Conservation (phyloP, 2,329 filamentous ascomycete species). For the Diaporthe humulicola region DNA sequence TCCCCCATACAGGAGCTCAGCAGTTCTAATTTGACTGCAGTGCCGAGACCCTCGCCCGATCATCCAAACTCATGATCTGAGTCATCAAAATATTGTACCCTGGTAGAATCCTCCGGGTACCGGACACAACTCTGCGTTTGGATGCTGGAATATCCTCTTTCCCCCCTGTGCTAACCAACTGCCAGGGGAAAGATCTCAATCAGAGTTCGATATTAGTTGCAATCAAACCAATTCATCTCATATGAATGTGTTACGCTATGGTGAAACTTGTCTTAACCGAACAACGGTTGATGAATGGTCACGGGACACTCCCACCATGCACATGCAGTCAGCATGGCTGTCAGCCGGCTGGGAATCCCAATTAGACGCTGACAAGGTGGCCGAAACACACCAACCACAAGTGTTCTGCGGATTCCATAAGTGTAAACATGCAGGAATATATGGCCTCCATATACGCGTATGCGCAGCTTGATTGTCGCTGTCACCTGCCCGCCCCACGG, state of each 20-base stretch:
- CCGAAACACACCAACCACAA: neutral
- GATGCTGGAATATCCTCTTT: neutral
- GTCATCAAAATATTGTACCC: too few relatives aligned
- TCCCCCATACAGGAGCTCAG: too few relatives aligned
- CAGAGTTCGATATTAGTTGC: neutral
- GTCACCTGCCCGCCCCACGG: neutral
- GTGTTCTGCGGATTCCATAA: neutral
- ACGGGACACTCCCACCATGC: conserved; percentile 2
- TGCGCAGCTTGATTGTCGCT: neutral
- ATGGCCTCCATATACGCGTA: neutral
- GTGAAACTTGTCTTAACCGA: neutral
- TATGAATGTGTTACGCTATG: neutral
- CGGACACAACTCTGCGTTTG: neutral
- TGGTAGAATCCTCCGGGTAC: neutral
- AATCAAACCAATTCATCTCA: neutral
- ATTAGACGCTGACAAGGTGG: neutral
- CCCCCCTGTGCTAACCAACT: neutral
- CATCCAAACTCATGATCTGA: too few relatives aligned
- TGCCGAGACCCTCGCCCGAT: too few relatives aligned
- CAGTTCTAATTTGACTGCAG: too few relatives aligned
- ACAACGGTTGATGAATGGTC: neutral
- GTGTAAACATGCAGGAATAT: neutral
- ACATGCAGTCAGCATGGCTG: conserved; percentile 13
- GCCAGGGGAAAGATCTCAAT: neutral
- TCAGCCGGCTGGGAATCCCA: neutral